A percentile compares a stretch with the other conserved stretches of the same genome.
phyloP scores from a whole-genome alignment of 768 basidiomycete genomes.

The Obba rivulosa region DNA sequence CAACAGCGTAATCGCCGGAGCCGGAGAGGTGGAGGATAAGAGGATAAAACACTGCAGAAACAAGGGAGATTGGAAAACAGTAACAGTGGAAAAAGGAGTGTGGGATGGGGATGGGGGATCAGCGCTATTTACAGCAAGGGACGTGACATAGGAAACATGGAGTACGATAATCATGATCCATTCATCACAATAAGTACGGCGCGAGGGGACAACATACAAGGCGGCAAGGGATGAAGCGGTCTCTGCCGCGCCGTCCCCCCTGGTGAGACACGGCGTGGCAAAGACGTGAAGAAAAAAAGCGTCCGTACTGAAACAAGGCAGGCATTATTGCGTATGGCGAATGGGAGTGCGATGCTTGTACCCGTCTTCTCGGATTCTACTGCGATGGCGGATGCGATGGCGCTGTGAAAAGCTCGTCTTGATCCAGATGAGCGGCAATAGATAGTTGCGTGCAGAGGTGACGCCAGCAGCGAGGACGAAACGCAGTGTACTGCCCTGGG shows the following conservation, averaged over 20 bases:
- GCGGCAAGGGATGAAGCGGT: constrained; percentile 21
- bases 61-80: constrained; percentile 11
- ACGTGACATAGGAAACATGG: background rate
- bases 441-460: no score
- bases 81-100: constrained; percentile 19
- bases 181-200: constrained; percentile 23
- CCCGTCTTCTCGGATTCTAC: no score
- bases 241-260: constrained; percentile 1
- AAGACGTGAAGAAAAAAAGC: constrained; percentile 62
- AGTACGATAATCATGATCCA: background rate
- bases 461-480: background rate
- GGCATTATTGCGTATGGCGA: no score
- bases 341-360: no score
- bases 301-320: constrained; percentile 55
- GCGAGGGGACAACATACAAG: constrained; percentile 17
- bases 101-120: constrained; percentile 8
- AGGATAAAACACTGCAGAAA: constrained; percentile 41
- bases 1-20: constrained; percentile 19
- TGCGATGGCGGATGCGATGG: no score
- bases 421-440: no score
- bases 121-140: constrained; percentile 2
- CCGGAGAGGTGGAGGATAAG: constrained; percentile 53
- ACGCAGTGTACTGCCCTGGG: constrained; percentile 1
- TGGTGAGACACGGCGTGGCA: constrained; percentile 6
- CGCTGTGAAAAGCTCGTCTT: no score